These are phyloP conservation scores for Blastobotrys malaysiensis DNA, from an alignment of 1,139 yeast species.

Conservation along the genomic window DNA sequence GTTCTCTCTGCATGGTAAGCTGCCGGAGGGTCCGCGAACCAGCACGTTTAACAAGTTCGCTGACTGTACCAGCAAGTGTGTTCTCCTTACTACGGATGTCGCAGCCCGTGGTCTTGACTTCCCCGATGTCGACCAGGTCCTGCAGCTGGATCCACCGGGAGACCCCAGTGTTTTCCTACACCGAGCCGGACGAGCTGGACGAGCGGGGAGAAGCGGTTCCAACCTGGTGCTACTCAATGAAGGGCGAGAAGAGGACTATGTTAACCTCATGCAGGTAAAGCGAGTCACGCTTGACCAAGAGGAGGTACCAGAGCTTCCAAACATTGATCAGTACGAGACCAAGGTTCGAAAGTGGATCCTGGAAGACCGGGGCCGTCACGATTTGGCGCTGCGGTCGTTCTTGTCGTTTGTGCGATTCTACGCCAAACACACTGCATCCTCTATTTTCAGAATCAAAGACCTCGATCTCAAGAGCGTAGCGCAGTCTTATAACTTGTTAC, in stretches of 20 bases:
- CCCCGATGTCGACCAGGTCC: constrained; percentile 83
- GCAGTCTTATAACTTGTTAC: constrained; percentile 66
- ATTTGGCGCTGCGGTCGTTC: constrained; percentile 69
- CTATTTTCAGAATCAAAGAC: constrained; percentile 72
- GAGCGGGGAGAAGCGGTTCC: constrained; percentile 78
- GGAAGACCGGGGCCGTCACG: constrained; percentile 73
- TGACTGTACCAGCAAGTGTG: constrained; percentile 44
- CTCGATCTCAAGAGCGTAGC: constrained; percentile 73
- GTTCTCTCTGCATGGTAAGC: constrained; percentile 79
- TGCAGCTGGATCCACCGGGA: constrained; percentile 87
- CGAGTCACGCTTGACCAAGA: constrained; percentile 50
- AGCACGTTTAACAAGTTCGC: constrained; percentile 62
- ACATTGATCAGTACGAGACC: constrained; percentile 14
- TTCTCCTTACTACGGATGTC: constrained; percentile 49
- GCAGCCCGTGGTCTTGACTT: constrained; percentile 94
- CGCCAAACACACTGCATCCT: constrained; percentile 83
- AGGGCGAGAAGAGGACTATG: constrained; percentile 76
- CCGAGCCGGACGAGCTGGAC: constrained; percentile 88
- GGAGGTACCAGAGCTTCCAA: constrained; percentile 19
- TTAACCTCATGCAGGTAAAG: constrained; percentile 74
- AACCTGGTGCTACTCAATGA: constrained; percentile 68
- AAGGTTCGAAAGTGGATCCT: constrained; percentile 54
- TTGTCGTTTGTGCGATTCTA: constrained; percentile 82
- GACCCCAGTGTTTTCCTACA: constrained; percentile 85
- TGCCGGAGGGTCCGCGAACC: constrained; percentile 66